A percentile compares a stretch with the other conserved stretches of the same genome.
phyloP scores from a whole-genome alignment of 148 eudicot species.

The Vaccinium macrocarpon region DNA sequence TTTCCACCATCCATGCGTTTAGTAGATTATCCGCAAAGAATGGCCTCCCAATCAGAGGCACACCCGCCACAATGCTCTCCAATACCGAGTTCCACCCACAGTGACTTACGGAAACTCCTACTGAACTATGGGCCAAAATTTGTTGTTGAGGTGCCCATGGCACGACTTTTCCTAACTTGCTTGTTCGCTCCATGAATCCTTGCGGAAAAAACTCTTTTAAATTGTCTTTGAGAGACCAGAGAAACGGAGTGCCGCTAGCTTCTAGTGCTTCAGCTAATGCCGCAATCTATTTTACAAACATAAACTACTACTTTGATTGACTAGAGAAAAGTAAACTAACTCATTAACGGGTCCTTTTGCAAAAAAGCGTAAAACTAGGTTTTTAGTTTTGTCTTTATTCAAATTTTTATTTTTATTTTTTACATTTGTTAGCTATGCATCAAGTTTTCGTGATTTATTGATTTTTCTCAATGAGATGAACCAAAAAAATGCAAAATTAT shows the following conservation, averaged over 20 bases:
- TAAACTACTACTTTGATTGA: not conserved
- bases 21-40: constrained; percentile 57
- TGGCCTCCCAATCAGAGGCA: constrained; percentile 68
- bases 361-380: no score
- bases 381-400: no score
- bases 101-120: constrained; percentile 58
- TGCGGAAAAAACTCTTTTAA: constrained; percentile 27
- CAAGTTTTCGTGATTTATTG: no score
- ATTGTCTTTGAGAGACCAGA: constrained; percentile 51
- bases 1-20: constrained; percentile 42
- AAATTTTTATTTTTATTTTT: no score
- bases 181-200: constrained; percentile 34
- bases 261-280: constrained; percentile 54
- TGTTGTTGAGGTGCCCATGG: constrained; percentile 70
- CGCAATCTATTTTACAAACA: not conserved
- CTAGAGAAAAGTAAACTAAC: not conserved
- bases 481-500: no score
- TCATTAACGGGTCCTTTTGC: not conserved
- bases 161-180: constrained; percentile 39
- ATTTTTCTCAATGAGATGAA: no score
- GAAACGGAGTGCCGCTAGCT: constrained; percentile 34
- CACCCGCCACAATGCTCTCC: constrained; percentile 57
- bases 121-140: constrained; percentile 33
- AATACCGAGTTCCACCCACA: constrained; percentile 70
- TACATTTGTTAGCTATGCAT: no score